A percentile compares a stretch with the other conserved stretches of the same genome.
phyloP scores from a whole-genome alignment of 306 rosid species.

The Citrullus colocynthis region DNA sequence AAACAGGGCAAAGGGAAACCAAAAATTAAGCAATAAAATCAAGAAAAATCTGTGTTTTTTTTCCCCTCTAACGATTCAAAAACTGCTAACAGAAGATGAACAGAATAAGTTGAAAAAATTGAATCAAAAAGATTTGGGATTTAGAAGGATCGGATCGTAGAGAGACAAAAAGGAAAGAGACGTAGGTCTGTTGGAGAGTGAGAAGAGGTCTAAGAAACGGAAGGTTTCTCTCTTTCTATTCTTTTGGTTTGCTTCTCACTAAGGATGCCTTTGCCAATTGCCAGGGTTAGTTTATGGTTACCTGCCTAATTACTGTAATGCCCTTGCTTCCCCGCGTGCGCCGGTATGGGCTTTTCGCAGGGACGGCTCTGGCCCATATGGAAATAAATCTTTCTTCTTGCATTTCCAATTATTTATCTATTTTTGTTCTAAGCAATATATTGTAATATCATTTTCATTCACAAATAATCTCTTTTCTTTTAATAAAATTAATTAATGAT shows the following conservation, averaged over 20 bases:
- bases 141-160: constrained; percentile 52
- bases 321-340: background rate
- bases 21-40: constrained; percentile 11
- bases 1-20: background rate
- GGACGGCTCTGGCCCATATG: background rate
- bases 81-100: background rate
- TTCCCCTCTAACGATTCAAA: too few species aligned
- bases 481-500: too few species aligned
- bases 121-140: constrained; percentile 23
- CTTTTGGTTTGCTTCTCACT: background rate
- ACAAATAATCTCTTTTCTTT: too few species aligned
- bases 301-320: background rate
- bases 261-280: background rate
- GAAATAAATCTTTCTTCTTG: background rate
- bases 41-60: background rate
- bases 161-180: constrained; percentile 17
- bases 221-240: background rate
- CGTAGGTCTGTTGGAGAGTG: constrained; percentile 12
- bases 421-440: background rate
- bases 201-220: constrained; percentile 10
- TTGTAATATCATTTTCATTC: too few species aligned
- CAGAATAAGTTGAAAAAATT: background rate
- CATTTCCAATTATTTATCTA: background rate
- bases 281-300: constrained; percentile 8
- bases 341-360: background rate